A percentile compares a stretch with the other conserved stretches of the same genome.
Evolutionary conservation across 345 rosid species (phyloP).

Genomic region (Lepidium africanum): DNA sequence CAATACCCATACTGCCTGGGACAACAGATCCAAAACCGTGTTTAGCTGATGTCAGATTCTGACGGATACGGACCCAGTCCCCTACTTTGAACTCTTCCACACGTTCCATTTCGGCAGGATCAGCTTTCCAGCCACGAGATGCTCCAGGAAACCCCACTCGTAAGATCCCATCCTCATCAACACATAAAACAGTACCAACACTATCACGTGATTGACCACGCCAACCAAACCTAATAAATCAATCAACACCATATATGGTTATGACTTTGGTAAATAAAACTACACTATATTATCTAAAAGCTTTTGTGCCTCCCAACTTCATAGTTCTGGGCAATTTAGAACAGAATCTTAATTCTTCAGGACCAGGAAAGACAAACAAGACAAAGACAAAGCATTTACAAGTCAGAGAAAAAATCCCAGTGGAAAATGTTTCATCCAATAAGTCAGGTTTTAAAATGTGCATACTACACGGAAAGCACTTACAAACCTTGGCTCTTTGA

Average conservation of each 20-base stretch:
- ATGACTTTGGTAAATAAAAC: neutral
- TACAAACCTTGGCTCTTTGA: conserved; percentile 88
- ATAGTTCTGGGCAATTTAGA: neutral
- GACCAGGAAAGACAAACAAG: neutral
- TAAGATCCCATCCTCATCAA: conserved; percentile 97
- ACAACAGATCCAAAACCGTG: conserved; percentile 89
- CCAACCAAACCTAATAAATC: conserved; percentile 82
- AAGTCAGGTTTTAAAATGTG: neutral
- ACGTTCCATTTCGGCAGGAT: conserved; percentile 99
- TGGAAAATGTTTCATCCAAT: neutral
- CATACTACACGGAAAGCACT: neutral
- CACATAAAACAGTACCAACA: conserved; percentile 91
- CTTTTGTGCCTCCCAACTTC: conserved; percentile 1
- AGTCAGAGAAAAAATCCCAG: neutral
- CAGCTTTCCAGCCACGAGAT: conserved; percentile 99
- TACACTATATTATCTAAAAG: conserved; percentile 5
- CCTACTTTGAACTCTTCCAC: conserved; percentile 99
- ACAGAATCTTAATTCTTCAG: neutral
- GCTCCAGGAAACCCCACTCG: conserved; percentile 99
- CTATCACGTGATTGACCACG: conserved; percentile 88
- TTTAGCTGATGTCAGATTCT: conserved; percentile 84
- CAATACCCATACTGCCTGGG: conserved; percentile 96
- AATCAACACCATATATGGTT: conserved; percentile 13
- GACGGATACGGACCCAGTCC: conserved; percentile 98
- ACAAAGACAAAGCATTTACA: neutral